Evolutionary conservation across 371 early-diverging fungal species (phyloP), one percentile per base, ranked within the genome.

Genomic region (Lichtheimia ramosa): DNA sequence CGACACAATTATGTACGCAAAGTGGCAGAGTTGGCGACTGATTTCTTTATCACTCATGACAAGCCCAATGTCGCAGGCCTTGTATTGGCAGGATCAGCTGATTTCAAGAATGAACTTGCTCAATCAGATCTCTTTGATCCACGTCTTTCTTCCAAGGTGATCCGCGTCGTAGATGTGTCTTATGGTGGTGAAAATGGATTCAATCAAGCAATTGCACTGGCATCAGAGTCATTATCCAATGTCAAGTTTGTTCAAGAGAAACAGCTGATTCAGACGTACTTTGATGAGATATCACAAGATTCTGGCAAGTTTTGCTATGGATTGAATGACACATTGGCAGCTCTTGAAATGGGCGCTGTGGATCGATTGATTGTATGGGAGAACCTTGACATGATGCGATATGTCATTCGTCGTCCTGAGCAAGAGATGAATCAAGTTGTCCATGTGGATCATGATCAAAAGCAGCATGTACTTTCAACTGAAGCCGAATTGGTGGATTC

Each of bases 141-240:
- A 56, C 90, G 98, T 65, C 84, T 99, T 42, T 83, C 83, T 63
- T 87, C 86, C 56, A 97, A 95, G 75, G 83, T 99, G 51, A 82
- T 99, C 64, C 95, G 93, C 70, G 76, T 95, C 51, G 96, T 99
- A 3, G 99, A 99, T 77, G 98, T 99, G 7, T 95, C 95, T 43
- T 99, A 99, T 71, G 99, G 99, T 68, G 99, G 99, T 54, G 98
- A 99, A 69, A 98, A 98, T 79, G 99, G 99, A 7, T 96, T 99
- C 81, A 98, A 99, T 61, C 80, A 98, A 79, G 99, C 99, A 34
- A 99, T 99, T 65, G 97, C 96, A 62, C 82, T 99, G 56, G 88
- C 92, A 54, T 91, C 90, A 54, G 99, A 99, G 70, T 87, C 93
- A 18, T 84, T 99, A 20, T 85, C 92, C 65, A 97, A 98, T 69